Base-by-base conservation (phyloP, 2,329 filamentous ascomycete genomes). In the Colletotrichum neosansevieriae region DNA sequence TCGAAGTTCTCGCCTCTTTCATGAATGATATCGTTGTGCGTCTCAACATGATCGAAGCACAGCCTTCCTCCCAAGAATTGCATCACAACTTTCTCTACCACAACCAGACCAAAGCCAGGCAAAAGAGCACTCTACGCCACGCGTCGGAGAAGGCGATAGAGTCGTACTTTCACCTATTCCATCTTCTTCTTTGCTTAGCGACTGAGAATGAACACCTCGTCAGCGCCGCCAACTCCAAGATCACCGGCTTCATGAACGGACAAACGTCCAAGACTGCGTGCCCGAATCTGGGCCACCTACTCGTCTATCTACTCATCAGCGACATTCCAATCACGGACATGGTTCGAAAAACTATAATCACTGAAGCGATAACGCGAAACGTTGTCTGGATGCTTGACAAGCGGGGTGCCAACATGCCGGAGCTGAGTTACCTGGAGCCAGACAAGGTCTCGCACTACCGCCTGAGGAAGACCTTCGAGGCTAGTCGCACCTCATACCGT, bases 1-100 rank as follows among this genome's bases (percentile, higher is more conserved):
- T 78, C 6, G 71, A 80, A 13, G 79, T 82, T 3, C 72, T 86
- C 13, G 83, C 82, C 67, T 73, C 77, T 19, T 85, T 85, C 74
- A 85, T 86, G 84, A 85, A 81, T 63, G 80, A 83, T 63, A 77
- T 86, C 15, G 81, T 86, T 0, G 82, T 85, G 19, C 80, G 81
- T 13, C 80, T 86, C 53, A 85, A 83, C 70, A 67, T 77, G 12
- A 75, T 56, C 11, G 58, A 67, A 34, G 58, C 53, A 13, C 17
- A 19, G 15, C n/a, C n/a, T 34, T 6, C 36, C 24, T 7, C 13
- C 47, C 42, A 47, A 49, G 6, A 51, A 9, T 29, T 29, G 6
- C 24, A 29, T 6, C 24, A 6, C 24, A 29, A 6, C 24, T 29
- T 29, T 29, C 24, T 29, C 24, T 29, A 29, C 24, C 6, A 29